These are phyloP conservation scores for Ogataea siamensis DNA, from an alignment of 805 yeast genomes.

Conservation along the genomic window DNA sequence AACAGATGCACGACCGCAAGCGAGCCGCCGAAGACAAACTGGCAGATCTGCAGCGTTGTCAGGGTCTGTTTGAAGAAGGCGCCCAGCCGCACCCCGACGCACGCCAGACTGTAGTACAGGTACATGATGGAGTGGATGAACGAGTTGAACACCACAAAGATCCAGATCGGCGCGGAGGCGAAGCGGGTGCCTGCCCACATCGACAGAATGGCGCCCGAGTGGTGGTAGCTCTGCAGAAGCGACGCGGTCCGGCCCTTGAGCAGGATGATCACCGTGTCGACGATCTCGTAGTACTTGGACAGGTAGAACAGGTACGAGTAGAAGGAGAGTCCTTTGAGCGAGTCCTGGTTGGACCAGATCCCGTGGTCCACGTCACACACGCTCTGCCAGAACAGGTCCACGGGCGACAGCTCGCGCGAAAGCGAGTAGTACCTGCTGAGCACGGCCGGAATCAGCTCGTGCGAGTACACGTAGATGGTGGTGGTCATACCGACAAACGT, in stretches of 20 bases:
- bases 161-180: conserved; percentile 76
- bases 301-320: conserved; percentile 68
- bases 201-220: conserved; percentile 76
- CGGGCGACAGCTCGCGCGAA: conserved; percentile 17
- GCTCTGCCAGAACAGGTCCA: conserved; percentile 55
- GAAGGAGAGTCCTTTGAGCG: conserved; percentile 45
- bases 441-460: conserved; percentile 30
- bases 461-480: conserved; percentile 45
- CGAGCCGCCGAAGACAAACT: conserved; percentile 67
- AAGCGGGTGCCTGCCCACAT: conserved; percentile 78
- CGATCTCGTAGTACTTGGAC: conserved; percentile 68
- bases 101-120: conserved; percentile 60
- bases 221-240: conserved; percentile 70
- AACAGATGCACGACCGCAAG: conserved; percentile 65
- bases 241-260: conserved; percentile 67
- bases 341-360: conserved; percentile 42
- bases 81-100: conserved; percentile 59
- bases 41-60: conserved; percentile 67
- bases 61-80: conserved; percentile 52
- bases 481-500: conserved; percentile 64
- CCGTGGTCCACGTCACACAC: conserved; percentile 62
- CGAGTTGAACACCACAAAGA: conserved; percentile 77
- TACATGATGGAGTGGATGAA: conserved; percentile 75
- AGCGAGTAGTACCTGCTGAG: conserved; percentile 25
- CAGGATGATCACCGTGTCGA: conserved; percentile 65